Conservation (phyloP, 768 basidiomycete species). For the Amanita pallidorosea region DNA sequence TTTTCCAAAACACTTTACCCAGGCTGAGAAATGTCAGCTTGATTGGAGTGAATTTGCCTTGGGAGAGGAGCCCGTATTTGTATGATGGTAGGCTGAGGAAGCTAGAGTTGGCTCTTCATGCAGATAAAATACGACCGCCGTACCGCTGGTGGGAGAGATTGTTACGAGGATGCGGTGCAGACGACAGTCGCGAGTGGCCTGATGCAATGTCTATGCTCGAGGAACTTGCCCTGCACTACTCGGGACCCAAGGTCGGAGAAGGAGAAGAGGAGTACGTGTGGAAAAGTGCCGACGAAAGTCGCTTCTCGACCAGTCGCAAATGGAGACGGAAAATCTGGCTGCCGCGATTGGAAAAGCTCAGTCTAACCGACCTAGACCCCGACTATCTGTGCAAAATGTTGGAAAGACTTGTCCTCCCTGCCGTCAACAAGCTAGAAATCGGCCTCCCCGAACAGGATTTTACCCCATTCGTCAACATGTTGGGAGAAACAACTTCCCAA, state of each 20-base stretch:
- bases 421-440: constrained; percentile 31
- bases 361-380: constrained; percentile 45
- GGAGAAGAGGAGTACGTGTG: constrained; percentile 25
- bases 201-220: constrained; percentile 22
- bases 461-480: constrained; percentile 31
- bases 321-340: constrained; percentile 16
- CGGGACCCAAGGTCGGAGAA: constrained; percentile 34
- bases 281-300: constrained; percentile 19
- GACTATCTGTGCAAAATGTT: constrained; percentile 39
- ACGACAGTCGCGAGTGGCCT: background rate
- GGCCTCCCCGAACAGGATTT: constrained; percentile 48
- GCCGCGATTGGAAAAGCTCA: constrained; percentile 31
- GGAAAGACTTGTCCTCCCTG: constrained; percentile 34
- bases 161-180: constrained; percentile 27
- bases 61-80: constrained; percentile 41
- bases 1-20: constrained; percentile 44
- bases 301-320: background rate
- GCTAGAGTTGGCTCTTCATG: constrained; percentile 51
- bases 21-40: constrained; percentile 43
- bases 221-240: constrained; percentile 44
- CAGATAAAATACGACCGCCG: constrained; percentile 45
- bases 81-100: constrained; percentile 25
- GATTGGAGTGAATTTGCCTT: constrained; percentile 57
- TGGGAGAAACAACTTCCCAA: constrained; percentile 14
- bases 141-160: constrained; percentile 45